Evolutionary conservation across 768 basidiomycete genomes (phyloP).

Genomic region (Cystoderma amianthinum): DNA sequence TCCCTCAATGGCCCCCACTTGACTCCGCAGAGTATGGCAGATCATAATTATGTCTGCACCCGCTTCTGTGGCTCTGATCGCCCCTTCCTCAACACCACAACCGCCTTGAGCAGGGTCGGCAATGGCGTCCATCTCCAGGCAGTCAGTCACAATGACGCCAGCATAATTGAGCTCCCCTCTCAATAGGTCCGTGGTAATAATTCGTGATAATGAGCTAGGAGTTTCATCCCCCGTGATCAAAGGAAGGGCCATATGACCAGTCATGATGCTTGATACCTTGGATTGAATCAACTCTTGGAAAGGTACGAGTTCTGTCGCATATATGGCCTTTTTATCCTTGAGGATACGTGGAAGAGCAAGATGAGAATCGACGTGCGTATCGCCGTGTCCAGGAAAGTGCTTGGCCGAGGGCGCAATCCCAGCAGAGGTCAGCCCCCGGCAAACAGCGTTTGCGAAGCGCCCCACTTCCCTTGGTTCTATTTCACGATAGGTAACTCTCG

Average conservation of each 20-base stretch:
- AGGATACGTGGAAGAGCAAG: slow-evolving; percentile 55
- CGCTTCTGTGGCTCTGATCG: slow-evolving; percentile 48
- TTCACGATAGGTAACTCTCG: too few species aligned
- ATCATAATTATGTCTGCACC: slow-evolving; percentile 74
- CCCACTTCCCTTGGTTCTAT: slow-evolving; percentile 51
- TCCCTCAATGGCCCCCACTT: slow-evolving; percentile 44
- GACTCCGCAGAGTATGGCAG: slow-evolving; percentile 53
- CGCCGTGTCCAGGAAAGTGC: slow-evolving; percentile 73
- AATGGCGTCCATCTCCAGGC: slow-evolving; percentile 73
- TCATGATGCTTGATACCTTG: slow-evolving; percentile 55
- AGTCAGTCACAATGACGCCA: slow-evolving; percentile 67
- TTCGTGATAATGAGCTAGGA: slow-evolving; percentile 52
- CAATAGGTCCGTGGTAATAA: slow-evolving; percentile 46
- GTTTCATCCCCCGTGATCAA: slow-evolving; percentile 43
- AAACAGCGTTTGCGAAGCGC: slow-evolving; percentile 37
- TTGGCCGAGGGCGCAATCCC: slow-evolving; percentile 58
- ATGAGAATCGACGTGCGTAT: slow-evolving; percentile 68
- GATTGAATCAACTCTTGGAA: slow-evolving; percentile 40
- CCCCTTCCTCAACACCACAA: slow-evolving; percentile 44
- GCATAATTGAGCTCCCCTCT: slow-evolving; percentile 42
- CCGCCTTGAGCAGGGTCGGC: slow-evolving; percentile 36
- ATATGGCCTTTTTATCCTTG: slow-evolving; percentile 37
- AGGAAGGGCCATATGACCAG: slow-evolving; percentile 69
- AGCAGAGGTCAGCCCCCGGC: slow-evolving; percentile 36
- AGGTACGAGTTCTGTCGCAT: slow-evolving; percentile 47